Conservation (phyloP, 805 yeast genomes). For the Ogataea saltuana region DNA sequence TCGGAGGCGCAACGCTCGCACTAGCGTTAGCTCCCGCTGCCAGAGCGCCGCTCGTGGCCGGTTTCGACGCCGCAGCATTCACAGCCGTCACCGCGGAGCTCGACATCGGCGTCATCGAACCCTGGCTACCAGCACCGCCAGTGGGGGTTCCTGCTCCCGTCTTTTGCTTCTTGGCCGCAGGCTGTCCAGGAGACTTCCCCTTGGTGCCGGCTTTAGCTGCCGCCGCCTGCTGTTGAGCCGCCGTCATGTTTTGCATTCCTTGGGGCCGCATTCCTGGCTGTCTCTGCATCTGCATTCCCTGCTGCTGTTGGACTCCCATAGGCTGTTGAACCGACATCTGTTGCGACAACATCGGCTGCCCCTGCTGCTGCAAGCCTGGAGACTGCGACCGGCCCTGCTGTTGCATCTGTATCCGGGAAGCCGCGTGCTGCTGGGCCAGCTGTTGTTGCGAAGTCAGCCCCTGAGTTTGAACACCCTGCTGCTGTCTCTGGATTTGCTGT, state of each 20-base stretch:
- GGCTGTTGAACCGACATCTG: slow-evolving; percentile 14
- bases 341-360: slow-evolving; percentile 6
- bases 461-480: too few species aligned
- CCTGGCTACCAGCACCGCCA: slow-evolving; percentile 4
- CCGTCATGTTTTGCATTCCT: slow-evolving; percentile 4
- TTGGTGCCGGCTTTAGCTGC: slow-evolving; percentile 11
- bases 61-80: slow-evolving; percentile 47
- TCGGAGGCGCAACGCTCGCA: slow-evolving; percentile 18
- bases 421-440: slow-evolving; percentile 15
- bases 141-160: slow-evolving; percentile 15
- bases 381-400: slow-evolving; percentile 18
- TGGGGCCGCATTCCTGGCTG: slow-evolving; percentile 13
- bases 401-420: slow-evolving; percentile 16
- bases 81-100: slow-evolving; percentile 44
- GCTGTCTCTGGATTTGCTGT: slow-evolving; percentile 25
- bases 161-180: slow-evolving; percentile 20
- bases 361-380: slow-evolving; percentile 16
- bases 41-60: slow-evolving; percentile 20
- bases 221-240: slow-evolving; percentile 5
- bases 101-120: slow-evolving; percentile 11
- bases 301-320: slow-evolving; percentile 15
- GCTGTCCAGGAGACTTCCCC: slow-evolving; percentile 14
- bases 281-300: slow-evolving; percentile 15
- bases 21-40: slow-evolving; percentile 17
- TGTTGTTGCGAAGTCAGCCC: slow-evolving; percentile 15